A percentile compares a stretch with the other conserved stretches of the same genome.
Conservation (phyloP, 1,284 basidiomycete species). For the Meira miltonrushii region DNA sequence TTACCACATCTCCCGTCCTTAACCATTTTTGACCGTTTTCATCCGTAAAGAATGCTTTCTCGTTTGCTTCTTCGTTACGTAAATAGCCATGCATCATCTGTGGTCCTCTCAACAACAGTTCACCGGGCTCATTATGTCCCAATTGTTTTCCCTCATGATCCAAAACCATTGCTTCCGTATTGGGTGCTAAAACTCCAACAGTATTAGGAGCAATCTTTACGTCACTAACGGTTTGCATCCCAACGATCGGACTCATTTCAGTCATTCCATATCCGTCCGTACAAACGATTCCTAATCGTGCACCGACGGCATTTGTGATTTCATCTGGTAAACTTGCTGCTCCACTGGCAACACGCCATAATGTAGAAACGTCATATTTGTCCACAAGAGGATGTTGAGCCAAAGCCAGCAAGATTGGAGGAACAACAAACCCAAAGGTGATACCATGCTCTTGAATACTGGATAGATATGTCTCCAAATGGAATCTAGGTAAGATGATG, state of each 20-base stretch:
- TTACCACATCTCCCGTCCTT: constrained; percentile 45
- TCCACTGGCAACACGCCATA: constrained; percentile 42
- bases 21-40: constrained; percentile 23
- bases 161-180: constrained; percentile 41
- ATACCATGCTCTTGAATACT: constrained; percentile 33
- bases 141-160: constrained; percentile 23
- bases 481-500: constrained; percentile 37
- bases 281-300: constrained; percentile 32
- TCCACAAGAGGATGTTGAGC: constrained; percentile 38
- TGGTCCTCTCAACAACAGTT: constrained; percentile 44
- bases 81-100: constrained; percentile 52
- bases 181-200: constrained; percentile 41
- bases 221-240: constrained; percentile 38
- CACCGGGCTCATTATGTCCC: constrained; percentile 35
- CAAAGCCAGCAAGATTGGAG: constrained; percentile 46
- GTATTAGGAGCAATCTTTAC: constrained; percentile 27
- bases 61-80: constrained; percentile 44
- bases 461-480: constrained; percentile 40
- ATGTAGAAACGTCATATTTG: constrained; percentile 38
- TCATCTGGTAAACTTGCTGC: constrained; percentile 39
- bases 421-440: constrained; percentile 50
- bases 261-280: constrained; percentile 51
- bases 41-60: constrained; percentile 21
- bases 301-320: constrained; percentile 30
- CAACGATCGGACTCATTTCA: constrained; percentile 49